A percentile compares a stretch with the other conserved stretches of the same genome.
Evolutionary conservation across 495 filamentous ascomycete genomes (phyloP).

Genomic region (Aspergillus coremiiformis): DNA sequence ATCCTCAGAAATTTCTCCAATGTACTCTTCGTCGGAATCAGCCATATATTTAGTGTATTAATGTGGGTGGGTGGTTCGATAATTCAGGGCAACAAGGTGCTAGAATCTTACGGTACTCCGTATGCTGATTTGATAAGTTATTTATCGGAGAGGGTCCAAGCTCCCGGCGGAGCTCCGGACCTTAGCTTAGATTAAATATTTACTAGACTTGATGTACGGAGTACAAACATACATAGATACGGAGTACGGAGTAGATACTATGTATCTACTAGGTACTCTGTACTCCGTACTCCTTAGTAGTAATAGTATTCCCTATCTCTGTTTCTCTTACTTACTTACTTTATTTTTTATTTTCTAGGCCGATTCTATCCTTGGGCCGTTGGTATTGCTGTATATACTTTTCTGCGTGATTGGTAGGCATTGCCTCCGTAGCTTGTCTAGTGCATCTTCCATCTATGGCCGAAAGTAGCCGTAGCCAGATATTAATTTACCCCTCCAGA

Average conservation of each 20-base stretch:
- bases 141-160: conserved; percentile 61
- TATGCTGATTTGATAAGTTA: conserved; percentile 57
- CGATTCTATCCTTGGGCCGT: background rate
- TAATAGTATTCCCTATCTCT: too few relatives aligned
- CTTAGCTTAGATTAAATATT: background rate
- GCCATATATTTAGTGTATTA: conserved; percentile 23
- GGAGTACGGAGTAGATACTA: too few relatives aligned
- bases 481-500: background rate
- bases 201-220: too few relatives aligned
- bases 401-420: background rate
- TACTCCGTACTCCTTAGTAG: too few relatives aligned
- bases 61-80: background rate
- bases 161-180: conserved; percentile 31
- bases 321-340: background rate
- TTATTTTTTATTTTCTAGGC: conserved; percentile 2
- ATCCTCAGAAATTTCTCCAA: conserved; percentile 71
- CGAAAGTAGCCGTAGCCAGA: conserved; percentile 22
- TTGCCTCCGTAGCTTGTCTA: background rate
- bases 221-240: too few relatives aligned
- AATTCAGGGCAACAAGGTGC: conserved; percentile 7
- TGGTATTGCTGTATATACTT: background rate
- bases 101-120: background rate
- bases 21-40: conserved; percentile 75
- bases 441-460: background rate
- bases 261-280: too few relatives aligned